Base-by-base conservation (phyloP, 2,329 filamentous ascomycete genomes). In the Aspergillus neoniger region DNA sequence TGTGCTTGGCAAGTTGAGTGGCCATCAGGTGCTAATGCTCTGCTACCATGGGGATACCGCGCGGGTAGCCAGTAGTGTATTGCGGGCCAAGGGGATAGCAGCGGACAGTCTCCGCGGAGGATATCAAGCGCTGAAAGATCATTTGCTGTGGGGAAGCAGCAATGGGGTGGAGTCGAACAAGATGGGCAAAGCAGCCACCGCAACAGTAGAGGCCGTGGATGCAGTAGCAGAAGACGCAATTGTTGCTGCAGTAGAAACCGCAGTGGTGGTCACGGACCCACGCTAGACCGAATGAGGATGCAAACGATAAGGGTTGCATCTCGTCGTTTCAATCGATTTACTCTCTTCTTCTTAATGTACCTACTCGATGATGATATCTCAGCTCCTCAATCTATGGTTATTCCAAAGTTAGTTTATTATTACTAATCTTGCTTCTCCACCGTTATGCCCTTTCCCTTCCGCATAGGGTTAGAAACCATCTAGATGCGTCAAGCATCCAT, bases 41-140 rank as follows among this genome's bases (percentile, higher is more conserved):
- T 86, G 83, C 67, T 85, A 85, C 55, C 75, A 83, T 50, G 84
- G 84, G 2, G 82, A 86, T 59, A 82, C 79, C 30, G 77, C 83
- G 4, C 77, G 84, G 0, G 78, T 86, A 5, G 84, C 83, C 2
- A 81, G 81, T 2, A 85, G 82, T 56, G 78, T 86, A 2, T 68
- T 86, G 51, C 75, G 83, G 5, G 82, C 81, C 0, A 83, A 81
- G 63, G 82, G 80, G 0, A 72, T 79, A 23, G 75, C 78, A 58
- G 81, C 81, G 1, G 78, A 80, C 44, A 83, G 79, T 64, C 65
- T 85, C 21, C 71, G 74, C 21, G 81, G 80, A 8, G 83, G 82
- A 2, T 64, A 71, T 38, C 67, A 63, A 52, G 70, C 71, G 21
- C 58, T 74, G 55, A 64, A 60, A 28, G 62, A 69, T 43, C 69